Evolutionary conservation across 2,329 filamentous ascomycete genomes (phyloP).

Genomic region (Aspergillus quadrilineatus): DNA sequence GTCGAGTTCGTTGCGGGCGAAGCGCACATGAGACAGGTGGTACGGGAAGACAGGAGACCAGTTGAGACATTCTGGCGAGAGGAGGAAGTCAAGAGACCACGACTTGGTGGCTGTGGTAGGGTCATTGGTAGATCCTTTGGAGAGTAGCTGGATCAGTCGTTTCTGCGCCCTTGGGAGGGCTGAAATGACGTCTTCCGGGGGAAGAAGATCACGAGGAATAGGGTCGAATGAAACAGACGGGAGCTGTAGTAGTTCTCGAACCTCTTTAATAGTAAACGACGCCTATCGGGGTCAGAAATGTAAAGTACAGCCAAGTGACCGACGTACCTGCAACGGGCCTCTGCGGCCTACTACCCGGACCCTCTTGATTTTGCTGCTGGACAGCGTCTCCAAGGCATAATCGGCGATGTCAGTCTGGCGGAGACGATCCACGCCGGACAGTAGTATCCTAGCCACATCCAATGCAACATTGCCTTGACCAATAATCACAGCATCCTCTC

Average conservation of each 20-base stretch:
- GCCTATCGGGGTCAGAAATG: slow-evolving; percentile 48
- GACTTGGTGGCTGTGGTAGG: slow-evolving; percentile 57
- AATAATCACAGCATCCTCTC: slow-evolving; percentile 82
- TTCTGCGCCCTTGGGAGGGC: slow-evolving; percentile 72
- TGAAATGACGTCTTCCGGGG: slow-evolving; percentile 58
- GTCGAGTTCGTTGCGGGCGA: slow-evolving; percentile 56
- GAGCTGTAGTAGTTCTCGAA: slow-evolving; percentile 81
- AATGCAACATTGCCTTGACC: slow-evolving; percentile 96
- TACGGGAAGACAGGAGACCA: slow-evolving; percentile 47
- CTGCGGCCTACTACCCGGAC: slow-evolving; percentile 87
- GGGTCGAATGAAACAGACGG: slow-evolving; percentile 69
- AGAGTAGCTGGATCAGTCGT: slow-evolving; percentile 76
- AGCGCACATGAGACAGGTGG: slow-evolving; percentile 64
- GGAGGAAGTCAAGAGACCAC: slow-evolving; percentile 83
- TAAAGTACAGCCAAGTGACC: neutral
- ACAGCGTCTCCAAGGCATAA: slow-evolving; percentile 71
- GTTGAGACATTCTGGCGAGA: slow-evolving; percentile 72
- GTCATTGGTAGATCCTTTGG: slow-evolving; percentile 66
- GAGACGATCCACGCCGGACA: slow-evolving; percentile 72
- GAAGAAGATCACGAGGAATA: slow-evolving; percentile 65
- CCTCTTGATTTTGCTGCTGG: slow-evolving; percentile 69
- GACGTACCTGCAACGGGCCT: slow-evolving; percentile 76
- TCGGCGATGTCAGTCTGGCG: slow-evolving; percentile 85
- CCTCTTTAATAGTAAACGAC: slow-evolving; percentile 92
- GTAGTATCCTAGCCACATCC: slow-evolving; percentile 84